Percentiles rank a stretch among this genome's conserved stretches.
Conservation (phyloP, 352 stramenopile species). For the Phytophthora sansomeana region DNA sequence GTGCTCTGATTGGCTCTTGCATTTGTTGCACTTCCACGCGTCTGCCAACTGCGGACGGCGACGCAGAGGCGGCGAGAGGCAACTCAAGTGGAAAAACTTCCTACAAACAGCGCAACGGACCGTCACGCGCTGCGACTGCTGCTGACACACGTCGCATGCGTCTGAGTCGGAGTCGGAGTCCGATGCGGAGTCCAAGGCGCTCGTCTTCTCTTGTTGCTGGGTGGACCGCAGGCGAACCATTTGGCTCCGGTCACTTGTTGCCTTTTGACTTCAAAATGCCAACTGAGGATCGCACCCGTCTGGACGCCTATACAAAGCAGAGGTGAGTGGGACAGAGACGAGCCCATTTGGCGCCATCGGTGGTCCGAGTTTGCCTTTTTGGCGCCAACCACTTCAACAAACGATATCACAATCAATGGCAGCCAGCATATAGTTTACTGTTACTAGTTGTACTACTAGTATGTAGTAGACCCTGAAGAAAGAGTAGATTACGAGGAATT, state of each 20-base stretch:
- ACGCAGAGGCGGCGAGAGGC: slow-evolving; percentile 57
- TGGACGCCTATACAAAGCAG: slow-evolving; percentile 12
- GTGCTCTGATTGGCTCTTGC: slow-evolving; percentile 4
- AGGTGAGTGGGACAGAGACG: slow-evolving; percentile 9
- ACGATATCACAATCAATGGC: background rate
- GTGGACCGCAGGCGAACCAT: slow-evolving; percentile 37
- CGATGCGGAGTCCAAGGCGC: background rate
- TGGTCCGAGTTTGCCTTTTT: slow-evolving; percentile 7
- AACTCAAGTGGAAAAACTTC: slow-evolving; percentile 61
- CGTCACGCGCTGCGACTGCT: slow-evolving; percentile 50
- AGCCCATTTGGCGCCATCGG: slow-evolving; percentile 15
- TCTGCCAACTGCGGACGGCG: slow-evolving; percentile 48
- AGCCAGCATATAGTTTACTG: too few relatives aligned
- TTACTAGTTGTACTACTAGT: too few relatives aligned
- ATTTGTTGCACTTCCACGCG: slow-evolving; percentile 55
- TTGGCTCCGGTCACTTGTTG: background rate
- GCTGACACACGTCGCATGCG: slow-evolving; percentile 50
- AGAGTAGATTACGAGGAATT: background rate
- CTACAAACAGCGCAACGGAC: slow-evolving; percentile 54
- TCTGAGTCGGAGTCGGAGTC: slow-evolving; percentile 20
- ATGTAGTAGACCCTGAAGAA: background rate
- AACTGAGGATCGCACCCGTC: slow-evolving; percentile 13
- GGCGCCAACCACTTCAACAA: slow-evolving; percentile 21
- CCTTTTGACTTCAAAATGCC: slow-evolving; percentile 36
- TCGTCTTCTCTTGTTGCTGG: slow-evolving; percentile 1